phyloP scores from a whole-genome alignment of 164 flowering plant species.

The Aristolochia contorta region DNA sequence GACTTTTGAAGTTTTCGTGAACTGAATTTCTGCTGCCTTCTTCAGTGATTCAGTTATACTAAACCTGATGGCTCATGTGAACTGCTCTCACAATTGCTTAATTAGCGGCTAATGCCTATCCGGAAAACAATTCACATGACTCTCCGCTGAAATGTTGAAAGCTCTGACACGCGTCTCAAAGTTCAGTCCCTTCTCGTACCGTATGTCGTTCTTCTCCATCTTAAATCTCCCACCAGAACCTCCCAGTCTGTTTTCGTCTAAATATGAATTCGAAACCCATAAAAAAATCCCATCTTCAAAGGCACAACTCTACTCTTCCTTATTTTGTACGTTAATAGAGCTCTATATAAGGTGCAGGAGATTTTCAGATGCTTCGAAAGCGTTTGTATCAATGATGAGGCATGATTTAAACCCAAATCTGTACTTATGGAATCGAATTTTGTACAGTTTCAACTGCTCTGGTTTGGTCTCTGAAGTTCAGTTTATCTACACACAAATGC shows the following conservation, averaged over 20 bases:
- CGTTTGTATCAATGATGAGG: conserved; percentile 45
- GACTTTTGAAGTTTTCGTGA: too few species aligned
- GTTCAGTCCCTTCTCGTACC: too few species aligned
- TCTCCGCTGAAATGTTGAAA: too few species aligned
- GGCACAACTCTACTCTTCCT: conserved; percentile 9
- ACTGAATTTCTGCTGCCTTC: not conserved
- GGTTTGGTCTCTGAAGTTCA: conserved; percentile 64
- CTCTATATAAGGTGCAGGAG: conserved; percentile 41
- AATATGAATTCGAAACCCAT: not conserved
- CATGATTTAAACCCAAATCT: conserved; percentile 29
- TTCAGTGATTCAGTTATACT: not conserved
- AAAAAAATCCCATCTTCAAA: conserved; percentile 7
- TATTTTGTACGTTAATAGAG: conserved; percentile 62
- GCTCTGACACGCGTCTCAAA: too few species aligned
- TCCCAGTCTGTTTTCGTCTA: not conserved
- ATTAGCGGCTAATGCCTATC: too few species aligned
- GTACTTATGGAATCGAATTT: conserved; percentile 42
- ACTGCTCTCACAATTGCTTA: too few species aligned
- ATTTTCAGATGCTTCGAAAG: conserved; percentile 33
- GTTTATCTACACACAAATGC: conserved; percentile 44
- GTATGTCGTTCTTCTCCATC: not conserved
- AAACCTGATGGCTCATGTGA: not conserved
- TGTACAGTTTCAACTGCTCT: conserved; percentile 37
- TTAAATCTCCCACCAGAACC: not conserved
- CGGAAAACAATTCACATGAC: too few species aligned